Evolutionary conservation across 2,329 filamentous ascomycete species (phyloP).

Genomic region (Thermoascus crustaceus): DNA sequence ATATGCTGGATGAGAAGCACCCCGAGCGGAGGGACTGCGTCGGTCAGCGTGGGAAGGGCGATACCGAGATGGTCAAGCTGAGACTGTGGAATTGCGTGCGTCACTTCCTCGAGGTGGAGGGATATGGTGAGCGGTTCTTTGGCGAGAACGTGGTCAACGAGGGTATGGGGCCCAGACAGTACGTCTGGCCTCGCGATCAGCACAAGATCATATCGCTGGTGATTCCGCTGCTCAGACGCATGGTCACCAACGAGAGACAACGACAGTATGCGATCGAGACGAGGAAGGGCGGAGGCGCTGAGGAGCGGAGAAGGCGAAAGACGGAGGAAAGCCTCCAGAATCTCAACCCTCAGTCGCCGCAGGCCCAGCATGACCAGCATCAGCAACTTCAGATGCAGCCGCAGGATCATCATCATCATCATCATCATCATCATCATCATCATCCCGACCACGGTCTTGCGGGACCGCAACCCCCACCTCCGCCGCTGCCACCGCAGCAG

Average conservation of each 20-base stretch:
- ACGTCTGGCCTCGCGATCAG: constrained; percentile 48
- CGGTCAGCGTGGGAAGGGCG: constrained; percentile 47
- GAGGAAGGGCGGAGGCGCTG: constrained; percentile 38
- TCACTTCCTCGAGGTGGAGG: constrained; percentile 44
- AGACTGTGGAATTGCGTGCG: constrained; percentile 49
- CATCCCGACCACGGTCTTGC: no score
- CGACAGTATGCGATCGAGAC: constrained; percentile 50
- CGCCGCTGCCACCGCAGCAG: constrained; percentile 16
- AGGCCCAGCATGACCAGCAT: constrained; percentile 17
- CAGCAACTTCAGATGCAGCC: constrained; percentile 22
- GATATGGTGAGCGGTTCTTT: constrained; percentile 47
- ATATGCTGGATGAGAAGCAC: constrained; percentile 49
- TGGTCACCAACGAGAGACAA: constrained; percentile 54
- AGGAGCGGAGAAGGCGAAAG: constrained; percentile 30
- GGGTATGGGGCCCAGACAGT: constrained; percentile 30
- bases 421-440: no score
- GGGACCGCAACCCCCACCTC: constrained; percentile 16
- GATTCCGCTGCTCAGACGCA: constrained; percentile 49
- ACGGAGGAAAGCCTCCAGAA: constrained; percentile 27
- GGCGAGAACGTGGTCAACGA: constrained; percentile 38
- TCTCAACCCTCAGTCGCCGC: constrained; percentile 12
- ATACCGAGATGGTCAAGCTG: constrained; percentile 50
- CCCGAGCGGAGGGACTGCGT: constrained; percentile 51
- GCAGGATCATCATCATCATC: no score
- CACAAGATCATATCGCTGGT: constrained; percentile 50